Percentiles rank a stretch among this genome's conserved stretches.
phyloP scores from a whole-genome alignment of 805 yeast species.

The Candida khao-thaluensis region DNA sequence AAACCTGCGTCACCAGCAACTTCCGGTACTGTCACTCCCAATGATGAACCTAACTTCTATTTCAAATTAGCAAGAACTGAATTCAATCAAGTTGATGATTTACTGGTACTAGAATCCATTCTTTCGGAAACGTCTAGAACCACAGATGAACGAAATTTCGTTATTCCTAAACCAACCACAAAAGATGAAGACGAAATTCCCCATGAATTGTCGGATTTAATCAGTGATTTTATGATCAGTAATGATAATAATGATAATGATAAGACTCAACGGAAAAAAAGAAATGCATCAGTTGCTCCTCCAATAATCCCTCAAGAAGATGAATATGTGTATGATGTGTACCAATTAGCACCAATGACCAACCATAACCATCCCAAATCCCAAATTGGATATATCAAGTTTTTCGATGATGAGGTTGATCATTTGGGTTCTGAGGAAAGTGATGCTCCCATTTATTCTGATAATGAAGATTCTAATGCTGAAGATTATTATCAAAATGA shows the following conservation, averaged over 20 bases:
- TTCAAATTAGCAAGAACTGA: constrained; percentile 37
- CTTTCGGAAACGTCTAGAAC: constrained; percentile 13
- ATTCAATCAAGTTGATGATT: constrained; percentile 9
- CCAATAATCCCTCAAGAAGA: constrained; percentile 19
- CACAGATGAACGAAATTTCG: constrained; percentile 27
- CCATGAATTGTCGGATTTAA: constrained; percentile 72
- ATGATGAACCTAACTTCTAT: constrained; percentile 29
- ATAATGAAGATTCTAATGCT: constrained; percentile 85
- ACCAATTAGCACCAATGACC: constrained; percentile 42
- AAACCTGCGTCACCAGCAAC: constrained; percentile 35
- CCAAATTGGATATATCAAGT: constrained; percentile 52
- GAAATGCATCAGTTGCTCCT: constrained; percentile 2
- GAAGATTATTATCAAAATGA: constrained; percentile 91
- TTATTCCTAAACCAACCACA: constrained; percentile 32
- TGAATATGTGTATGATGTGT: constrained; percentile 93
- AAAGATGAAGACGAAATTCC: constrained; percentile 44
- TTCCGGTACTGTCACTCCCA: constrained; percentile 28
- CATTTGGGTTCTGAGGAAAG: constrained; percentile 28
- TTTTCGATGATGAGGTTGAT: constrained; percentile 56
- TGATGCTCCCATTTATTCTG: constrained; percentile 48
- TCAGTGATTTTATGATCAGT: constrained; percentile 52
- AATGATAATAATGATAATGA: constrained; percentile 23
- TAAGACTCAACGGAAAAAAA: constrained; percentile 17
- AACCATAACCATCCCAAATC: constrained; percentile 49
- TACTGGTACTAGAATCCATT: constrained; percentile 12